Base-by-base conservation (phyloP, 306 rosid species). In the Oxytropis ochrocephala region DNA sequence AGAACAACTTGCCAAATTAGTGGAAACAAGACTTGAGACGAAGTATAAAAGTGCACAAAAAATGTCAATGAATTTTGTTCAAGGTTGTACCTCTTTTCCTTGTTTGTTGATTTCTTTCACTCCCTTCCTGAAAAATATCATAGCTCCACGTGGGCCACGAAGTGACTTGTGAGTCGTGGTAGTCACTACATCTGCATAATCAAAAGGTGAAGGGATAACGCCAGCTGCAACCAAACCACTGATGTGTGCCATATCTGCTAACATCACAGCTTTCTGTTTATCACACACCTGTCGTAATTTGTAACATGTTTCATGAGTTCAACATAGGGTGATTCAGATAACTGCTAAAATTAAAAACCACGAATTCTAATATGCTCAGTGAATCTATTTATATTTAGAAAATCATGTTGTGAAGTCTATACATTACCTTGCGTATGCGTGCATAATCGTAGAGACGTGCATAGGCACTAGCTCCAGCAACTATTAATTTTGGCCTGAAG, bases 201-300 rank as follows among this genome's bases (percentile, higher is more conserved):
- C 98, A 39, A 92, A 92, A 43, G 96, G 98, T 39, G 98, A 92
- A 60, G 98, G 98, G 67, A 92, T 83, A 67, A 89, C 98, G 78
- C 82, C 98, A 36, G 96, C 98, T 1, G 96, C 98, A 74, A 92
- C 98, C 81, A 92, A 75, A 35, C 98, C 98, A 80, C 96, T 90
- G 57, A 92, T 89, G 78, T 92, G 98, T 47, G 98, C 98, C 98
- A 92, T 92, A 81, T 92, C 98, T 69, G 98, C 98, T 85, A 92
- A 75, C 91, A 92, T 0, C 48, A 92, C 82, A 46, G 98, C 98
- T 75, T 89, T 92, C 72, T 92, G 96, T 60, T 92, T 89, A 74
- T 89, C 85, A 59, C 96, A 89, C 36, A 92, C 95, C 98, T 92
- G 66, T 59, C 38, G 50, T 33, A 61, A 39, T 17, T 61, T 39